Percentiles rank a stretch among this genome's conserved stretches.
Evolutionary conservation across 2,329 filamentous ascomycete species (phyloP).

Genomic region (Alternaria ventricosa): DNA sequence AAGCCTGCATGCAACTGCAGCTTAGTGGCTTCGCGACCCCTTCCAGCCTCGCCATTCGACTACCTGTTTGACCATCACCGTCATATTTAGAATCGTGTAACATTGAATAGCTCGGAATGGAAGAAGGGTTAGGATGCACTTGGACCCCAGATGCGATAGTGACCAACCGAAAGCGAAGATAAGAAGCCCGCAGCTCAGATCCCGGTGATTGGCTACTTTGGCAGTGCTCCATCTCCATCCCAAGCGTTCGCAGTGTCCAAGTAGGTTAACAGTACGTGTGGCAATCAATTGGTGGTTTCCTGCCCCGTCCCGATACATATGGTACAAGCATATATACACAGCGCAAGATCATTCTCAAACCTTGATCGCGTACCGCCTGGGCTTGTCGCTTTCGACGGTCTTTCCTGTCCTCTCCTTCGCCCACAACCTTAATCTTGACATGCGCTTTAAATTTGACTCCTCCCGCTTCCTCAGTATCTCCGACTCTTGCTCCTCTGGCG

Average conservation of each 20-base stretch:
- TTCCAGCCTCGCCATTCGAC: not conserved
- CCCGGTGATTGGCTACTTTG: not conserved
- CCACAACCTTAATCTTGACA: slow-evolving; percentile 48
- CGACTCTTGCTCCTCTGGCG: slow-evolving; percentile 11
- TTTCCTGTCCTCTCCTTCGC: slow-evolving; percentile 33
- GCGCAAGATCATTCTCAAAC: slow-evolving; percentile 12
- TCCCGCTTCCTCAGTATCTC: slow-evolving; percentile 5
- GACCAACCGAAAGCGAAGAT: not conserved
- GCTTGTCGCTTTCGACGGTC: slow-evolving; percentile 25
- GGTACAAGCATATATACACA: slow-evolving; percentile 26
- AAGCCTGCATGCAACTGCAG: not conserved
- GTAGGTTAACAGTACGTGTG: not conserved
- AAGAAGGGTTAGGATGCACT: not conserved
- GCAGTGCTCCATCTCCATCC: fast-evolving
- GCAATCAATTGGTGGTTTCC: not conserved
- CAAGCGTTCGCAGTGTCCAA: not conserved
- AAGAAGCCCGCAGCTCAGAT: not conserved
- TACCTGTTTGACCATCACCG: not conserved
- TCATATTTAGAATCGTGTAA: not conserved
- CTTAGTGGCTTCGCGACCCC: not conserved
- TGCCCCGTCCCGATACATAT: slow-evolving; percentile 18
- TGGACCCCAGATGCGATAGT: not conserved
- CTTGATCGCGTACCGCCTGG: slow-evolving; percentile 27
- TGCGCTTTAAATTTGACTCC: slow-evolving; percentile 35
- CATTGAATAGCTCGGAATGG: not conserved